Conservation (phyloP, 805 yeast species). For the Candida sithepensis region DNA sequence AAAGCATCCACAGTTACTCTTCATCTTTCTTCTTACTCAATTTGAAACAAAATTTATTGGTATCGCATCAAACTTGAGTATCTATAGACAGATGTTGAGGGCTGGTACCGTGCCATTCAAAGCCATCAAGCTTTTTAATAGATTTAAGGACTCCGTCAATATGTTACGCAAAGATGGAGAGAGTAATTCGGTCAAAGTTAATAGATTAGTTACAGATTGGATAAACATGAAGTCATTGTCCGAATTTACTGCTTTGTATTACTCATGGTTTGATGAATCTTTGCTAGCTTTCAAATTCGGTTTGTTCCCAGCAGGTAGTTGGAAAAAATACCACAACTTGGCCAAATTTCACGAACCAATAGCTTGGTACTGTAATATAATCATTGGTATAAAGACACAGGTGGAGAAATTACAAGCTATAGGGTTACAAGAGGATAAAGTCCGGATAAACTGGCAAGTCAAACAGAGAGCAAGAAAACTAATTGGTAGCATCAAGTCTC, state of each 20-base stretch:
- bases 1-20: conserved; percentile 27
- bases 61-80: conserved; percentile 43
- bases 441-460: conserved; percentile 58
- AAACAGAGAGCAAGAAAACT: conserved; percentile 45
- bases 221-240: conserved; percentile 44
- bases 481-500: conserved; percentile 15
- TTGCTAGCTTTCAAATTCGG: conserved; percentile 52
- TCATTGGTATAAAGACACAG: conserved; percentile 53
- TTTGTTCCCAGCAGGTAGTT: conserved; percentile 35
- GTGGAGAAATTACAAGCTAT: conserved; percentile 40
- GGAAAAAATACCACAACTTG: conserved; percentile 29
- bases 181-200: conserved; percentile 16
- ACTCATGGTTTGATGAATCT: conserved; percentile 63
- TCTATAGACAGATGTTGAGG: conserved; percentile 64
- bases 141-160: conserved; percentile 26
- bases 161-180: conserved; percentile 10
- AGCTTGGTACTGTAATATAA: conserved; percentile 67
- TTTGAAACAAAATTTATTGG: conserved; percentile 40
- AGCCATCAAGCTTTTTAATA: conserved; percentile 34
- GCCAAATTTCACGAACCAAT: conserved; percentile 57
- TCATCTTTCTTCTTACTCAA: conserved; percentile 36
- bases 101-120: conserved; percentile 70
- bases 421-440: conserved; percentile 45
- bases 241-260: conserved; percentile 55
- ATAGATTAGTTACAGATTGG: conserved; percentile 28